These are phyloP conservation scores for Gossypium turneri DNA, from an alignment of 345 rosid genomes.

Conservation along the genomic window DNA sequence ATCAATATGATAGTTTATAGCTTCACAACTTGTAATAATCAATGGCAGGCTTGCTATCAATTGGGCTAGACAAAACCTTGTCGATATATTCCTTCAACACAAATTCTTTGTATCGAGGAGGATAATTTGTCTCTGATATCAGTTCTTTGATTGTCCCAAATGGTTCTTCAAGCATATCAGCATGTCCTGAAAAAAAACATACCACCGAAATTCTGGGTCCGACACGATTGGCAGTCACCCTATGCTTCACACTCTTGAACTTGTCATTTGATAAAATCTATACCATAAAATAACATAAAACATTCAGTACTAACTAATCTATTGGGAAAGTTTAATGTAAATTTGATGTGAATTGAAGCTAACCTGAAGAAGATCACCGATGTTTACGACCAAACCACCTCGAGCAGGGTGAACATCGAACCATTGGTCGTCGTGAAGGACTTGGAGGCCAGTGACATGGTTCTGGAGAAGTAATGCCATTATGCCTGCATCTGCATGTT, in stretches of 20 bases:
- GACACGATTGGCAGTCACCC: conserved; percentile 6
- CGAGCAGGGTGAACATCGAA: conserved; percentile 9
- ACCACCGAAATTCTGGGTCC: conserved; percentile 24
- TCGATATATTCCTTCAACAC: conserved; percentile 4
- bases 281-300: not conserved
- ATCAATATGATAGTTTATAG: not conserved
- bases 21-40: conserved; percentile 4
- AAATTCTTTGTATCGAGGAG: conserved; percentile 16
- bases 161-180: not conserved
- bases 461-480: conserved; percentile 1
- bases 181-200: not conserved
- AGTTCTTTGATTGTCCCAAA: conserved; percentile 21
- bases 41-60: not conserved
- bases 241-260: conserved; percentile 22
- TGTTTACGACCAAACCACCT: not conserved
- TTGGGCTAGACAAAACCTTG: not conserved
- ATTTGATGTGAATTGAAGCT: not conserved
- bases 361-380: conserved; percentile 24
- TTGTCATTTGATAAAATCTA: conserved; percentile 24
- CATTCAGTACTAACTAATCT: not conserved
- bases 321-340: not conserved
- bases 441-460: not conserved
- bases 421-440: conserved; percentile 12
- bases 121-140: conserved; percentile 20
- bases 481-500: conserved; percentile 23